phyloP scores from a whole-genome alignment of 257 asterid genomes.

The Striga asiatica region DNA sequence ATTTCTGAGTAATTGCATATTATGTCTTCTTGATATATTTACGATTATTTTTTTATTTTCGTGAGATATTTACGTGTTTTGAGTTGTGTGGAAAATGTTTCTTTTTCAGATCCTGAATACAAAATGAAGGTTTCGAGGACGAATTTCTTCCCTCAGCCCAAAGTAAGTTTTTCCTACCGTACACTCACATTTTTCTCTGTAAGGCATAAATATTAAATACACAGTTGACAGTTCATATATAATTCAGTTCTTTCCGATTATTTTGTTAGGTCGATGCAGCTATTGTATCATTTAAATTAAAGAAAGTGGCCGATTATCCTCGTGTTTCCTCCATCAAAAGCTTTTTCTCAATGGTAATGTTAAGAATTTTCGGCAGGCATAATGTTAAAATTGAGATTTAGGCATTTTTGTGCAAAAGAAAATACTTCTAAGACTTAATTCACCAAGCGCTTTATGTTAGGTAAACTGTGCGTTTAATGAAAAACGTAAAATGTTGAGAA shows the following conservation, averaged over 20 bases:
- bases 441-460: constrained; percentile 19
- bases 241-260: neutral
- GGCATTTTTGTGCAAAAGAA: no score
- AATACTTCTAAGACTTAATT: no score
- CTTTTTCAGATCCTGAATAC: constrained; percentile 70
- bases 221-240: neutral
- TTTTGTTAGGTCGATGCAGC: constrained; percentile 88
- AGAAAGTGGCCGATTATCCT: constrained; percentile 62
- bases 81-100: neutral
- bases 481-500: constrained; percentile 91
- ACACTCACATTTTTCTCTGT: neutral
- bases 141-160: constrained; percentile 88
- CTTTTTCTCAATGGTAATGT: constrained; percentile 94
- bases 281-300: constrained; percentile 60
- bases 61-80: no score
- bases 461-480: constrained; percentile 93
- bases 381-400: no score
- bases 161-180: constrained; percentile 30
- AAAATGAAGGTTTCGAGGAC: constrained; percentile 66
- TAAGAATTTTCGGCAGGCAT: no score
- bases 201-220: no score
- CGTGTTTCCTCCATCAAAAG: constrained; percentile 68
- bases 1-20: no score
- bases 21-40: no score
- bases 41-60: no score